These are phyloP conservation scores for Lactarius deliciosus DNA, from an alignment of 768 basidiomycete species.

Conservation along the genomic window DNA sequence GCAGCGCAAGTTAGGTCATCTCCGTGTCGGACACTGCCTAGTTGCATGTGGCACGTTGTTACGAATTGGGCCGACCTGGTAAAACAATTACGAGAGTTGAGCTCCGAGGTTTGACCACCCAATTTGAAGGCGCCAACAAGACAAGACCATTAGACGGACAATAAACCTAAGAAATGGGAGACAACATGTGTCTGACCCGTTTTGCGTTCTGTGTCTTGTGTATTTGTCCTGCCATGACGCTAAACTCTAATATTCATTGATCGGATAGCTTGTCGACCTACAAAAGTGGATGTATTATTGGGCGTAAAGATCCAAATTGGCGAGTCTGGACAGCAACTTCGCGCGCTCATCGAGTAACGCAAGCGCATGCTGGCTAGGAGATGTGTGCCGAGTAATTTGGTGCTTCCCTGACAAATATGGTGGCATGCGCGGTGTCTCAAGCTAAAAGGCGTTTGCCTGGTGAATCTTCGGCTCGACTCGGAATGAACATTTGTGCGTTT, in stretches of 20 bases:
- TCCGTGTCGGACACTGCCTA: neutral
- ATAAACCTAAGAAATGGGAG: constrained; percentile 10
- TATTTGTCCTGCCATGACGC: neutral
- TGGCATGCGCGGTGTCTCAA: constrained; percentile 9
- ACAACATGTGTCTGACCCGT: constrained; percentile 13
- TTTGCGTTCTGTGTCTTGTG: neutral
- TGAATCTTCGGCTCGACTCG: constrained; percentile 3
- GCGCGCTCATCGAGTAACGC: constrained; percentile 60
- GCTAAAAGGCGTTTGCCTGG: neutral
- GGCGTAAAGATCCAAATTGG: constrained; percentile 39
- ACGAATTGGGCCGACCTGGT: neutral
- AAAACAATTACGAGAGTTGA: constrained; percentile 18
- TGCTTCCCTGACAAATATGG: constrained; percentile 11
- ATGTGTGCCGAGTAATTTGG: constrained; percentile 38
- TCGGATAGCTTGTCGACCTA: neutral
- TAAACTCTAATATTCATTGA: constrained; percentile 16
- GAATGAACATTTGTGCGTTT: neutral
- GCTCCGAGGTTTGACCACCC: constrained; percentile 1
- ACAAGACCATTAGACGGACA: constrained; percentile 14
- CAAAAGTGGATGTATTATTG: constrained; percentile 2
- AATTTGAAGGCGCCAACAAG: neutral
- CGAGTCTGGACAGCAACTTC: constrained; percentile 52
- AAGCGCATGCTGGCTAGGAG: constrained; percentile 46
- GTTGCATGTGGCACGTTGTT: neutral
- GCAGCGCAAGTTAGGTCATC: neutral